Evolutionary conservation across 2,329 filamentous ascomycete genomes (phyloP).

Genomic region (Dactylellina sp.): DNA sequence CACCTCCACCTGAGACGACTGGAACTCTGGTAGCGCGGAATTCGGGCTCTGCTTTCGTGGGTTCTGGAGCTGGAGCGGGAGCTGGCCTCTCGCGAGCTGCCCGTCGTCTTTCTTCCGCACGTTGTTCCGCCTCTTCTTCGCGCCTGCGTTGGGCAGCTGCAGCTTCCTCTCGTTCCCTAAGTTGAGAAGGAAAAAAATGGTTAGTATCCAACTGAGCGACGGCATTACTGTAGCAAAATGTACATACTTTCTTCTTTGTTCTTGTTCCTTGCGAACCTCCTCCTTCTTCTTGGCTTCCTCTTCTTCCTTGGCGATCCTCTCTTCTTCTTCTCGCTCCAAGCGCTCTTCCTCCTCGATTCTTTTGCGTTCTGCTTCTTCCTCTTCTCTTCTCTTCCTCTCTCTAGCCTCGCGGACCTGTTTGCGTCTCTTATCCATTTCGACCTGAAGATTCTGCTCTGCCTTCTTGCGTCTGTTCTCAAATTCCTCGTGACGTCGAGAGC

Average conservation of each 20-base stretch:
- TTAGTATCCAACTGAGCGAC: constrained; percentile 39
- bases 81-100: constrained; percentile 40
- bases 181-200: constrained; percentile 62
- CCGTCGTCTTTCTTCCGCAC: constrained; percentile 81
- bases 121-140: constrained; percentile 84
- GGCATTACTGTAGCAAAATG: constrained; percentile 18
- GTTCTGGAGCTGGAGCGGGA: constrained; percentile 41
- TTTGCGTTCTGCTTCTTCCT: constrained; percentile 83
- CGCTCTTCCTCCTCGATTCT: constrained; percentile 88
- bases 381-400: constrained; percentile 83
- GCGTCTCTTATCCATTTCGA: constrained; percentile 86
- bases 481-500: constrained; percentile 88
- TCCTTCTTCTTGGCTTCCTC: constrained; percentile 75
- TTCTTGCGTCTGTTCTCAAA: constrained; percentile 94
- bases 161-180: constrained; percentile 72
- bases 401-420: constrained; percentile 88
- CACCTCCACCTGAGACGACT: constrained; percentile 46
- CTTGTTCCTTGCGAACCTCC: constrained; percentile 74
- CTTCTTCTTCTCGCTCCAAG: constrained; percentile 82
- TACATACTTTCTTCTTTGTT: constrained; percentile 71
- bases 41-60: constrained; percentile 28
- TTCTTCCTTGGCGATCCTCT: constrained; percentile 82
- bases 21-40: constrained; percentile 53
- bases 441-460: constrained; percentile 91
- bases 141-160: constrained; percentile 74